phyloP scores from a whole-genome alignment of 148 eudicot species.

The Hydrangea macrophylla region DNA sequence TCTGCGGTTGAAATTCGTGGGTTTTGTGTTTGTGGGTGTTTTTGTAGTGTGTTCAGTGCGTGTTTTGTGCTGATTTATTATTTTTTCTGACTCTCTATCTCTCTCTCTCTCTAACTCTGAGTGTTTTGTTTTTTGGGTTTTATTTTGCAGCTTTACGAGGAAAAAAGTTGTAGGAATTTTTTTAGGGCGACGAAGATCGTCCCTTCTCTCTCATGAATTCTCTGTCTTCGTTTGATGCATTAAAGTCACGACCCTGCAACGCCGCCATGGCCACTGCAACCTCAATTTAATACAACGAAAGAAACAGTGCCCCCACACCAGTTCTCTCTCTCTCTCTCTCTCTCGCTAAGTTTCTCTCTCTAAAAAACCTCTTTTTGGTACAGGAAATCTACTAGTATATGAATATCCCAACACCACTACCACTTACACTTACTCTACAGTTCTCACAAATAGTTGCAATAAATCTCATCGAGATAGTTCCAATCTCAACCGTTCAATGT shows the following conservation, averaged over 20 bases:
- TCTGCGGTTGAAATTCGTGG: constrained; percentile 15
- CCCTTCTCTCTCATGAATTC: not conserved
- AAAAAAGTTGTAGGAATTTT: constrained; percentile 13
- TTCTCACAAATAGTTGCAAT: constrained; percentile 36
- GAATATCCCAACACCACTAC: constrained; percentile 16
- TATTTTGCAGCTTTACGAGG: constrained; percentile 4
- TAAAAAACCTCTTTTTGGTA: not conserved
- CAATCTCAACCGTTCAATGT: constrained; percentile 32
- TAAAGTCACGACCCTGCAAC: constrained; percentile 75
- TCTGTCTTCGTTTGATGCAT: constrained; percentile 33
- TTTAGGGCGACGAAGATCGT: constrained; percentile 10
- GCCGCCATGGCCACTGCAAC: constrained; percentile 77
- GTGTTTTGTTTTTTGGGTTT: not conserved
- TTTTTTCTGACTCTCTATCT: not conserved
- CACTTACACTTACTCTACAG: no score
- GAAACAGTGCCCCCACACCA: constrained; percentile 10
- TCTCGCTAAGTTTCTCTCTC: constrained; percentile 14
- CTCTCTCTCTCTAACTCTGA: constrained; percentile 10
- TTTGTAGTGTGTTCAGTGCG: not conserved
- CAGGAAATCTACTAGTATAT: constrained; percentile 18
- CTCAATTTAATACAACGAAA: constrained; percentile 38
- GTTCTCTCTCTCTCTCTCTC: constrained; percentile 20
- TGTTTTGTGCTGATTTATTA: no score
- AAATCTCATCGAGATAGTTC: constrained; percentile 11
- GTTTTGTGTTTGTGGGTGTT: constrained; percentile 10